Evolutionary conservation across 768 basidiomycete species (phyloP), one percentile per base, ranked within the genome.

Genomic region (Boletus bicolor): DNA sequence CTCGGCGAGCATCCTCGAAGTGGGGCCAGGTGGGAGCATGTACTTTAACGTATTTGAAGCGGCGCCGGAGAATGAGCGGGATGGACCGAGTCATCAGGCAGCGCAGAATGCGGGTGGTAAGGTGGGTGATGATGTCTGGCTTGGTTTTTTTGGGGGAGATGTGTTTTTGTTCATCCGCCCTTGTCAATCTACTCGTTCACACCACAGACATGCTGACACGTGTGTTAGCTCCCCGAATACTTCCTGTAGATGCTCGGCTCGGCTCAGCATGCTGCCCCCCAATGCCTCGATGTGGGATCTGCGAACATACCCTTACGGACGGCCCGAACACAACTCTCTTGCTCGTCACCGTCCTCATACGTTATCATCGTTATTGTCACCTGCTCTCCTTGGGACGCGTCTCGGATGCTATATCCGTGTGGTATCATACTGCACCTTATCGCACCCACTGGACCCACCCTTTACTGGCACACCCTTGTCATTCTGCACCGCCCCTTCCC

Each of bases 11-110:
- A 96, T 98, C 63, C 77, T 98, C 55, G 96, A 98, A 75, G 91
- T 99, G 39, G 90, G 92, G 0, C 96, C 95, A 5, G 91, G 85
- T 7, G 92, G 86, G 43, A 76, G 76, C 17, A 88, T 90, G 82
- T 92, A 88, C 72, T 98, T 98, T 73, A 99, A 98, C 64, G 97
- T 98, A 36, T 98, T 99, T 69, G 92, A 95, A 60, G 97, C 97
- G 4, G 97, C 97, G 2, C 97, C 97, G 5, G 97, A 99, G 74
- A 99, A 99, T 69, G 97, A 98, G 65, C 74, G 89, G 45, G 93
- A 96, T 64, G 93, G 93, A 4, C 93, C 93, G 1, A 83, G 68
- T 58, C 88, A 93, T 49, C 91, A 93, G 68, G 81, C 81, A 11
- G 79, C 81, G 7, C 88, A 89, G 68, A 89, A 77, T 67, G 83